phyloP scores from a whole-genome alignment of 2,329 filamentous ascomycete species.

The Ophiostoma quercus region DNA sequence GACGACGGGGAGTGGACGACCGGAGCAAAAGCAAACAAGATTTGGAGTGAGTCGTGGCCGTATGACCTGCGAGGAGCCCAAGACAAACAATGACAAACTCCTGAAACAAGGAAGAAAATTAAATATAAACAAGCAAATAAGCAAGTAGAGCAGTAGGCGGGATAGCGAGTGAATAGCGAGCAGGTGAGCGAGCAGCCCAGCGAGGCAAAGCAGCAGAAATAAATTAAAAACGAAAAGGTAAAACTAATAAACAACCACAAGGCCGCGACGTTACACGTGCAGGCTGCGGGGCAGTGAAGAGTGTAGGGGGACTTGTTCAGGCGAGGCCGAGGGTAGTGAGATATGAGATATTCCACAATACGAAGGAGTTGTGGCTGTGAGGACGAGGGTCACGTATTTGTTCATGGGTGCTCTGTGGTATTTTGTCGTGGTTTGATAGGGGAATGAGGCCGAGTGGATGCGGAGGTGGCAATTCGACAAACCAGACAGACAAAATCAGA shows the following conservation, averaged over 20 bases:
- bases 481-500: too few species aligned
- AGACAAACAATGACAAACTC: background rate
- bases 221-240: background rate
- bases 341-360: conserved; percentile 7
- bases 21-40: background rate
- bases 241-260: background rate
- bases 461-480: background rate
- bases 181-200: background rate
- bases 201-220: background rate
- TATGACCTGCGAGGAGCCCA: conserved; percentile 2
- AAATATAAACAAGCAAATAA: background rate
- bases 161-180: too few species aligned
- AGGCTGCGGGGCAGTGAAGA: conserved; percentile 14
- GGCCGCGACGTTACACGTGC: conserved; percentile 7
- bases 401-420: background rate
- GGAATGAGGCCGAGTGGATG: background rate
- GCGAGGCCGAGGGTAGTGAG: conserved; percentile 5
- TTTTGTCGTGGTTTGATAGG: background rate
- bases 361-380: conserved; percentile 5
- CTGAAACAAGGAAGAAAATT: background rate
- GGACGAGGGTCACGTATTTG: background rate
- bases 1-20: background rate
- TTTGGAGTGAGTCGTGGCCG: background rate
- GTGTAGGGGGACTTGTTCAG: background rate
- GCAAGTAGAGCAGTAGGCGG: background rate